These are phyloP conservation scores for Trichoderma orchidacearum DNA, from an alignment of 495 filamentous ascomycete genomes.

Conservation along the genomic window DNA sequence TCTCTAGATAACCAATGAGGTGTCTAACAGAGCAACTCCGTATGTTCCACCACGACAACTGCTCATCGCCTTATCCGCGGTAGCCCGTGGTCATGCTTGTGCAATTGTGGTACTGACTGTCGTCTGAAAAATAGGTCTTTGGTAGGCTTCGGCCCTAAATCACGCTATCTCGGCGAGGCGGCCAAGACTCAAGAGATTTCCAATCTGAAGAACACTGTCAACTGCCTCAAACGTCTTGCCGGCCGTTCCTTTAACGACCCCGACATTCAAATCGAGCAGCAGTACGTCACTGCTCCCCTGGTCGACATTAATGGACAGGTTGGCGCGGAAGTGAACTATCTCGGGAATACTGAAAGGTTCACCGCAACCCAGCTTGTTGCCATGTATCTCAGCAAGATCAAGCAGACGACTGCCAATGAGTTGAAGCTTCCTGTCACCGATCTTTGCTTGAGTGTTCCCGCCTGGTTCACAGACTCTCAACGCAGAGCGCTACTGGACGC, in stretches of 20 bases:
- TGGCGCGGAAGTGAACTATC: slow-evolving; percentile 85
- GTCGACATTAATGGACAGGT: slow-evolving; percentile 88
- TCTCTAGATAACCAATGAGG: slow-evolving; percentile 88
- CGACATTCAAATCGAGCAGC: slow-evolving; percentile 81
- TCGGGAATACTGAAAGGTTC: slow-evolving; percentile 91
- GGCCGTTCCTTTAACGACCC: slow-evolving; percentile 78
- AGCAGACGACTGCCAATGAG: slow-evolving; percentile 73
- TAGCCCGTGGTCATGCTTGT: neutral
- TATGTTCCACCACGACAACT: slow-evolving; percentile 36
- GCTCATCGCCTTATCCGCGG: neutral
- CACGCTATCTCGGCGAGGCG: slow-evolving; percentile 81
- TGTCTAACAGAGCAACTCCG: slow-evolving; percentile 96
- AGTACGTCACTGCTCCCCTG: slow-evolving; percentile 77
- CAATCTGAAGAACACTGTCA: slow-evolving; percentile 97
- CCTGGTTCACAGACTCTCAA: slow-evolving; percentile 96
- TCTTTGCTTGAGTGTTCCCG: slow-evolving; percentile 83
- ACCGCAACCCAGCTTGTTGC: slow-evolving; percentile 79
- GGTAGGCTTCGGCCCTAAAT: slow-evolving; percentile 88
- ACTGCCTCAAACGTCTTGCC: slow-evolving; percentile 79
- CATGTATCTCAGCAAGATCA: slow-evolving; percentile 93
- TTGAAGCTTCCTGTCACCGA: slow-evolving; percentile 89
- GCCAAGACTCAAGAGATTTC: slow-evolving; percentile 99
- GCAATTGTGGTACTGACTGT: slow-evolving; percentile 9
- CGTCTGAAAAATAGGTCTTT: slow-evolving; percentile 51
- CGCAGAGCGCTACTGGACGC: slow-evolving; percentile 82